Conservation (phyloP, 2,329 filamentous ascomycete genomes). For the Botrytis deweyae region DNA sequence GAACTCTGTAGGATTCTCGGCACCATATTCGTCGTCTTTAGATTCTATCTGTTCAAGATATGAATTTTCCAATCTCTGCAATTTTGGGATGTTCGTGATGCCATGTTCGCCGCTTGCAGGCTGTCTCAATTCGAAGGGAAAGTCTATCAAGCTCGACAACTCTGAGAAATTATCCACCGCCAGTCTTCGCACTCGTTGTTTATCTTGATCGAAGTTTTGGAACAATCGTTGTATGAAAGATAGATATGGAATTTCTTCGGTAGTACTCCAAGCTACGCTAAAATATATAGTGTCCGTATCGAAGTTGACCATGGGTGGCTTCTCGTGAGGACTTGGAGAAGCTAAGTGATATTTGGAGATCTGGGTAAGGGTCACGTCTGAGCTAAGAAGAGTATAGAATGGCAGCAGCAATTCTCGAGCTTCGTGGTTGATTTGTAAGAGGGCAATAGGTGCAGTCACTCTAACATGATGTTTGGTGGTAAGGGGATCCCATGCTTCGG, state of each 20-base stretch:
- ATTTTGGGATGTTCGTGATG: neutral
- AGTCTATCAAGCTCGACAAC: neutral
- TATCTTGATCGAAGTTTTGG: neutral
- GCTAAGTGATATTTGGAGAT: neutral
- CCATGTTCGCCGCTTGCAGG: neutral
- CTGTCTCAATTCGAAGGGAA: neutral
- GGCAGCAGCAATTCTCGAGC: neutral
- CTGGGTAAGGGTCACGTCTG: neutral
- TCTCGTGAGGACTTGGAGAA: neutral
- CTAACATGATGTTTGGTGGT: constrained; percentile 8
- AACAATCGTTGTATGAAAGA: constrained; percentile 1
- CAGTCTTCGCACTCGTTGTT: neutral
- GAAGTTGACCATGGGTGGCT: neutral
- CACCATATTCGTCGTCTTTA: neutral
- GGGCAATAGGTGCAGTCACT: neutral
- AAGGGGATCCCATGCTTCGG: constrained; percentile 3
- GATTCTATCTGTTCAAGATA: neutral
- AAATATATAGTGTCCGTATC: constrained; percentile 1
- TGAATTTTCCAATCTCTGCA: neutral
- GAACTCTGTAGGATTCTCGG: neutral
- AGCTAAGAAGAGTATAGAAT: neutral
- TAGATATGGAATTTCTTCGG: neutral
- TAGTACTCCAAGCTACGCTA: constrained; percentile 3
- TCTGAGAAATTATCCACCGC: neutral
- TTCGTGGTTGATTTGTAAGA: constrained; percentile 1